phyloP scores from a whole-genome alignment of 1,284 basidiomycete genomes.

The Sanghuangporus baumii region DNA sequence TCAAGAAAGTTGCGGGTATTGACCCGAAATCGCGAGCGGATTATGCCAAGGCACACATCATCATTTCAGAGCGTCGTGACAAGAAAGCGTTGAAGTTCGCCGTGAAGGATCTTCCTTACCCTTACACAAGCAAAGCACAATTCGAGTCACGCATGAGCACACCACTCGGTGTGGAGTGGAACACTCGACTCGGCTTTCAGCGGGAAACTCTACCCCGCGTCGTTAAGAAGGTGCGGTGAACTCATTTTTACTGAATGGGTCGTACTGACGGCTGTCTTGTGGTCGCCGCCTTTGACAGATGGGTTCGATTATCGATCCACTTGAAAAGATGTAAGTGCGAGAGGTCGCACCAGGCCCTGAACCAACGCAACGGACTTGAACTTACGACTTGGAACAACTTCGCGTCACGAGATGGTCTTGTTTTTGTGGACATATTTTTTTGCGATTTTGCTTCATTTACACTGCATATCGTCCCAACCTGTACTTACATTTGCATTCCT shows the following conservation, averaged over 20 bases:
- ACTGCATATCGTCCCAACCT: background rate
- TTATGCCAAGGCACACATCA: constrained; percentile 79
- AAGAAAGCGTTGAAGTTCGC: constrained; percentile 89
- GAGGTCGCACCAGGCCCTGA: background rate
- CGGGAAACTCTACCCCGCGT: constrained; percentile 78
- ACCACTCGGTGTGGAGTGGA: constrained; percentile 91
- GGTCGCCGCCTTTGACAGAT: constrained; percentile 38
- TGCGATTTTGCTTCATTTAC: background rate
- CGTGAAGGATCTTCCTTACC: constrained; percentile 87
- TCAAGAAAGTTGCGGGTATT: constrained; percentile 81
- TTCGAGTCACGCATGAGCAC: constrained; percentile 79
- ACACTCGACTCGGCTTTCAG: constrained; percentile 85
- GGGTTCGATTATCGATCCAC: constrained; percentile 70
- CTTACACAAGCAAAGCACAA: constrained; percentile 88
- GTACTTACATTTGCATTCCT: background rate
- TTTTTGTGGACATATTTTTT: background rate
- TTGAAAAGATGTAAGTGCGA: constrained; percentile 46
- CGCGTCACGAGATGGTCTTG: background rate
- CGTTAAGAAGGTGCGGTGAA: constrained; percentile 70
- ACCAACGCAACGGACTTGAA: background rate
- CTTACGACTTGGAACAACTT: background rate
- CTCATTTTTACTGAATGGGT: constrained; percentile 6
- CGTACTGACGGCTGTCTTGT: constrained; percentile 2
- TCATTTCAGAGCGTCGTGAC: constrained; percentile 92
- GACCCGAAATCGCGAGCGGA: constrained; percentile 78